A percentile compares a stretch with the other conserved stretches of the same genome.
Evolutionary conservation across 257 asterid species (phyloP).

Genomic region (Echium plantagineum): DNA sequence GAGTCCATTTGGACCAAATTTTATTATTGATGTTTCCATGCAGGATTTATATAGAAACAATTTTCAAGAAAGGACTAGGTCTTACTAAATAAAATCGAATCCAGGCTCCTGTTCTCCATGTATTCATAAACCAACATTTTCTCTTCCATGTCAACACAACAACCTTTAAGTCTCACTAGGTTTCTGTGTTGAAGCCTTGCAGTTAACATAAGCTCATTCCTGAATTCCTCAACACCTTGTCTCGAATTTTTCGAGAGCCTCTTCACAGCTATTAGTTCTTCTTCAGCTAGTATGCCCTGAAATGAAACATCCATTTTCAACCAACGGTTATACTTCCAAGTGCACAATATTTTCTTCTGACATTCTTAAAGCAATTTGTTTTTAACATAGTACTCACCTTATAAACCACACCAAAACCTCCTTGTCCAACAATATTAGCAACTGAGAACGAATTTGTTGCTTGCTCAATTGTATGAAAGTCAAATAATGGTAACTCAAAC

Average conservation of each 20-base stretch:
- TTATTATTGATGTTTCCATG: no score
- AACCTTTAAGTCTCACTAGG: constrained; percentile 33
- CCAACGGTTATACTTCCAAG: background rate
- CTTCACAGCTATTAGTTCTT: constrained; percentile 37
- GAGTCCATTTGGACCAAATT: constrained; percentile 2
- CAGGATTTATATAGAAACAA: no score
- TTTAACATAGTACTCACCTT: constrained; percentile 30
- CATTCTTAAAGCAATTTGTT: no score
- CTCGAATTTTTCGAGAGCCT: constrained; percentile 36
- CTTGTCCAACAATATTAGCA: constrained; percentile 63
- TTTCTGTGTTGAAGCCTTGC: constrained; percentile 40
- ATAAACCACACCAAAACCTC: constrained; percentile 84
- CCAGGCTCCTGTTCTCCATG: constrained; percentile 33
- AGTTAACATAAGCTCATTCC: constrained; percentile 30
- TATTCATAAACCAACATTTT: constrained; percentile 33
- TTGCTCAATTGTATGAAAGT: constrained; percentile 29
- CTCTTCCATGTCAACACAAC: constrained; percentile 30
- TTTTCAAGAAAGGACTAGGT: background rate
- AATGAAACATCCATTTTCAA: no score
- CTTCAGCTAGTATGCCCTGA: constrained; percentile 30
- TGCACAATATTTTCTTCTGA: no score
- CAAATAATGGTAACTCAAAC: constrained; percentile 58
- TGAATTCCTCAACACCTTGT: constrained; percentile 38
- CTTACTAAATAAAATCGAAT: constrained; percentile 33
- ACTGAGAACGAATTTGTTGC: constrained; percentile 58